These are phyloP conservation scores for Prunus salicina DNA, from an alignment of 306 rosid species.

Conservation along the genomic window DNA sequence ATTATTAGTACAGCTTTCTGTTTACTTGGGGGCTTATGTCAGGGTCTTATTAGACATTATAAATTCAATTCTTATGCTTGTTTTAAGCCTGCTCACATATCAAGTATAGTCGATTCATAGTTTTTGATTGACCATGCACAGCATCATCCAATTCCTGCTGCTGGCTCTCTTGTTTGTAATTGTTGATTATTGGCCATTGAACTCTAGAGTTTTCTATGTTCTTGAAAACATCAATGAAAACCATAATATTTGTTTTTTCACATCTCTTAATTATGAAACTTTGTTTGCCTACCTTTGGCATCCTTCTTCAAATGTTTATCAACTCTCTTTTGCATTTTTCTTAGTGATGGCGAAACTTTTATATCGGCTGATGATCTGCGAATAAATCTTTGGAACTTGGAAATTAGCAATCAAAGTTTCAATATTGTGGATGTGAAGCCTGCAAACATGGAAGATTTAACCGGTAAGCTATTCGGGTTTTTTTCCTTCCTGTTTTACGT, in stretches of 20 bases:
- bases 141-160: background rate
- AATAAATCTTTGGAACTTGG: constrained; percentile 98
- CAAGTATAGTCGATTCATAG: background rate
- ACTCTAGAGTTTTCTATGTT: background rate
- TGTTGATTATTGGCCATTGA: background rate
- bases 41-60: background rate
- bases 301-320: constrained; percentile 14
- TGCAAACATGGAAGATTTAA: constrained; percentile 97
- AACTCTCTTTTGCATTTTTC: constrained; percentile 27
- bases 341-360: constrained; percentile 96
- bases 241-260: background rate
- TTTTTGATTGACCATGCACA: background rate
- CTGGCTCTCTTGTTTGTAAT: background rate
- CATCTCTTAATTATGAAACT: background rate
- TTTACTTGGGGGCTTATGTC: background rate
- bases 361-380: constrained; percentile 99
- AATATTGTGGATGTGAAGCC: constrained; percentile 99
- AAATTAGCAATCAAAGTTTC: constrained; percentile 96
- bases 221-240: background rate
- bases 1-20: background rate
- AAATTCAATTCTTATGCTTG: background rate
- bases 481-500: background rate
- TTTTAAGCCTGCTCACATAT: background rate
- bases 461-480: constrained; percentile 52
- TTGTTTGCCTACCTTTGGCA: background rate